These are phyloP conservation scores for Tylopilus balloui DNA, from an alignment of 768 basidiomycete genomes.

Conservation along the genomic window DNA sequence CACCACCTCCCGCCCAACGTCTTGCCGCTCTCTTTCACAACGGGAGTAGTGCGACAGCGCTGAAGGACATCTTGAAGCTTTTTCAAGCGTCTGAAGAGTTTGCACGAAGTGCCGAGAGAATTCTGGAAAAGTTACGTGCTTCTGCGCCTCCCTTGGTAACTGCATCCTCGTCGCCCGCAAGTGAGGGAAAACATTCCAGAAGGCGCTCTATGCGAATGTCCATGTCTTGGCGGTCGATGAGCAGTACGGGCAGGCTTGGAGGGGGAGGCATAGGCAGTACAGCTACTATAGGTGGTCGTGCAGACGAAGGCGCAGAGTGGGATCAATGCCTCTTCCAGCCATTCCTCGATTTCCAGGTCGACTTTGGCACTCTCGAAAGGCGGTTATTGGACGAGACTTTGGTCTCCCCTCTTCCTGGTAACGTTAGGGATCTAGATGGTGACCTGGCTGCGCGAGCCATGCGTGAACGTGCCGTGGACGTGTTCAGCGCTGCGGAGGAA, in stretches of 20 bases:
- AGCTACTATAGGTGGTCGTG: background rate
- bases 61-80: slow-evolving; percentile 65
- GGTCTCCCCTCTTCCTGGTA: slow-evolving; percentile 39
- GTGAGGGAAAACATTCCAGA: slow-evolving; percentile 35
- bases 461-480: slow-evolving; percentile 69
- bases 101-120: slow-evolving; percentile 62
- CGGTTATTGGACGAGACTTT: slow-evolving; percentile 60
- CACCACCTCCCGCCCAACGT: slow-evolving; percentile 78
- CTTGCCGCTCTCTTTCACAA: slow-evolving; percentile 65
- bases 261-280: slow-evolving; percentile 10
- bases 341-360: slow-evolving; percentile 85
- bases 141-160: slow-evolving; percentile 24
- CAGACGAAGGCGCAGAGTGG: slow-evolving; percentile 55
- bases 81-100: slow-evolving; percentile 83
- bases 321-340: slow-evolving; percentile 91
- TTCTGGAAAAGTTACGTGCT: slow-evolving; percentile 68
- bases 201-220: slow-evolving; percentile 62
- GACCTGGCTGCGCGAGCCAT: slow-evolving; percentile 56
- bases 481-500: slow-evolving; percentile 76
- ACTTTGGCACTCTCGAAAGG: slow-evolving; percentile 77
- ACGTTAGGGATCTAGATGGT: slow-evolving; percentile 24
- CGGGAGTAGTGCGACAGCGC: slow-evolving; percentile 50
- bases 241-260: slow-evolving; percentile 17
- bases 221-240: slow-evolving; percentile 52
- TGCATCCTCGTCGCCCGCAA: slow-evolving; percentile 19